Base-by-base conservation (phyloP, 2,329 filamentous ascomycete genomes). In the Onygenales sp. region DNA sequence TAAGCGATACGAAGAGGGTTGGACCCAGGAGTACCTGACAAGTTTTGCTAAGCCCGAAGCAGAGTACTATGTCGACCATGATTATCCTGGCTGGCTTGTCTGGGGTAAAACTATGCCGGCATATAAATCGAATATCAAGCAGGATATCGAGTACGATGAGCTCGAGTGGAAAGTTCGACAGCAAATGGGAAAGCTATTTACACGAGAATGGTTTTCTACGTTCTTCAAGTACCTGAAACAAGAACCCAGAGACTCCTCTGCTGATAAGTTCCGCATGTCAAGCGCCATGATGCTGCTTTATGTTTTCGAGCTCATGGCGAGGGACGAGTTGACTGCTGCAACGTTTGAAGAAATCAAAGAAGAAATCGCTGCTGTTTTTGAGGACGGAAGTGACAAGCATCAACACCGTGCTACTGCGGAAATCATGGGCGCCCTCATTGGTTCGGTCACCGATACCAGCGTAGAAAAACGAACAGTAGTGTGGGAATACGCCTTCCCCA, bases 191-290 rank as follows among this genome's bases (percentile, higher is more conserved):
- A 79, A 79, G 53, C 76, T 90, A 43, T 76, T 98, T 57, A 89
- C 87, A 55, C 84, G 84, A 48, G 81, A 89, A 32, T 98, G 93
- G 94, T 84, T 96, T 60, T 81, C 81, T 43, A 86, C 85, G 50
- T 92, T 86, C 69, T 98, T 98, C 64, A 87, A 85, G 27, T 97
- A 92, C 66, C 80, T 97, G 74, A 97, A 96, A 73, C 93, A 97
- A 70, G 92, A 97, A 68, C 92, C 93, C 2, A 84, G 92, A 44
- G 92, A 97, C 66, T 72, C 82, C 0, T 80, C 79, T 4, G 79
- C 87, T 0, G 92, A 98, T 67, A 82, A 92, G 51, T 97, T 98
- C 75, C 82, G 91, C 52, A 91, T 95, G 79, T 84, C 86, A 36
- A 91, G 87, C 64, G 87, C 89, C 0, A 87, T 94, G 68, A 80